Evolutionary conservation across 164 flowering plant species (phyloP).

Genomic region (Tetrastigma voinierianum): DNA sequence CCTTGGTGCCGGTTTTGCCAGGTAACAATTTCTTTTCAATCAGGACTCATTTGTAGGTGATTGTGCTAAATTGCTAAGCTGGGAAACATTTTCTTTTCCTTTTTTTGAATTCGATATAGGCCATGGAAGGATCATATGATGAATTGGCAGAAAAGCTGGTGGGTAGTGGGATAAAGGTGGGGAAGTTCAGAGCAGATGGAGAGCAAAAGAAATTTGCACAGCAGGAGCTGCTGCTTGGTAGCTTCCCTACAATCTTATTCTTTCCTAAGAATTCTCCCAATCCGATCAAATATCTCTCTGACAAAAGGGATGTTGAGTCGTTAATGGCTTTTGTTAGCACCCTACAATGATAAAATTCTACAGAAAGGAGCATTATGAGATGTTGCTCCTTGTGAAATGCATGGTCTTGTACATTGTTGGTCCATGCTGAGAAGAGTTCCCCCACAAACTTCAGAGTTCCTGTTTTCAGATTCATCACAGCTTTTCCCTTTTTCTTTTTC

Average conservation of each 20-base stretch:
- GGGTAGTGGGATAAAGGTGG: constrained; percentile 67
- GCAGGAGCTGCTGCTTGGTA: constrained; percentile 57
- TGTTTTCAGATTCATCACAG: background rate
- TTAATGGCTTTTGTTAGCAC: constrained; percentile 70
- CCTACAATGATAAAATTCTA: constrained; percentile 31
- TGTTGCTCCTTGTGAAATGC: too few species aligned
- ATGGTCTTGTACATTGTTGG: too few species aligned
- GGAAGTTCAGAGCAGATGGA: constrained; percentile 80
- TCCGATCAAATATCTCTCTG: constrained; percentile 71
- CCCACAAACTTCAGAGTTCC: background rate
- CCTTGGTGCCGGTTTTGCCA: constrained; percentile 94
- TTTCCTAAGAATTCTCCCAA: constrained; percentile 70
- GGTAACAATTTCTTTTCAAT: constrained; percentile 24
- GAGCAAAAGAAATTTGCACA: constrained; percentile 67
- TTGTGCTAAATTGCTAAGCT: too few species aligned
- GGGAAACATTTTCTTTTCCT: background rate
- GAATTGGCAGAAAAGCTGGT: constrained; percentile 64
- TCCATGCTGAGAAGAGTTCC: background rate
- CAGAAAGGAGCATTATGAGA: too few species aligned
- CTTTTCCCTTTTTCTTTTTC: too few species aligned
- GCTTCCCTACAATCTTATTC: constrained; percentile 78
- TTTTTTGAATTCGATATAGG: constrained; percentile 29
- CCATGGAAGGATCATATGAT: constrained; percentile 69
- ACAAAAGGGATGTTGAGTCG: constrained; percentile 75
- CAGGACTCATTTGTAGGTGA: too few species aligned